These are phyloP conservation scores for Secale cereale DNA, from an alignment of 176 grass and related monocot genomes.

Conservation along the genomic window DNA sequence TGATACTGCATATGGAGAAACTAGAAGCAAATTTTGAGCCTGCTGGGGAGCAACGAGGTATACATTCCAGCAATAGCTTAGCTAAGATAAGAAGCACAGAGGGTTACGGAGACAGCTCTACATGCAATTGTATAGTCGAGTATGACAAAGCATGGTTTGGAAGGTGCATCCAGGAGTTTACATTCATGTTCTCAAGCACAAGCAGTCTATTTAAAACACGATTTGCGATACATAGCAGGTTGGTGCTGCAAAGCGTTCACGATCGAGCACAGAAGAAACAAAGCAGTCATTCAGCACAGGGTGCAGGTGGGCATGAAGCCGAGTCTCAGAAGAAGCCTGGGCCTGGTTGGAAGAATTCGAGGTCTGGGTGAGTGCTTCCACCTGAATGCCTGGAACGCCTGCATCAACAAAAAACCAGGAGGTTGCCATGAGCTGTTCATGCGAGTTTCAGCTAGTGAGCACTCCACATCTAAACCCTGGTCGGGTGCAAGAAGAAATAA, in stretches of 20 bases:
- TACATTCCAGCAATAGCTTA: neutral
- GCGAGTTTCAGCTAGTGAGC: neutral
- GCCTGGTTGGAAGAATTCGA: constrained; percentile 66
- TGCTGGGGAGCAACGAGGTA: too few species aligned
- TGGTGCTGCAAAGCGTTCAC: too few species aligned
- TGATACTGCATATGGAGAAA: too few species aligned
- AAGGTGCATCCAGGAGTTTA: neutral
- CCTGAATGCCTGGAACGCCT: constrained; percentile 50
- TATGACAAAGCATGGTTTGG: neutral
- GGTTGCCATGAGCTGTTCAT: neutral
- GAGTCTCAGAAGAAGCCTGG: constrained; percentile 40
- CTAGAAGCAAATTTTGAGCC: too few species aligned
- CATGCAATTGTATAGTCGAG: neutral
- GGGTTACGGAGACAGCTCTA: neutral
- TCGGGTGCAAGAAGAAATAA: neutral
- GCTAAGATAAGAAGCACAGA: neutral
- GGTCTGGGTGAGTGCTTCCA: constrained; percentile 64
- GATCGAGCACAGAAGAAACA: neutral
- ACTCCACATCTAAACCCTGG: too few species aligned
- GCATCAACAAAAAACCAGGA: neutral
- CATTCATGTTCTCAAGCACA: neutral
- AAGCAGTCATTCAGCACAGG: neutral
- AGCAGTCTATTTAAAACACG: neutral
- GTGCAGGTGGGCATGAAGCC: too few species aligned
- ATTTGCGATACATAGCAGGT: too few species aligned